Evolutionary conservation across 441 rosid species (phyloP).

Genomic region (Pelargonium myrrhifolium): DNA sequence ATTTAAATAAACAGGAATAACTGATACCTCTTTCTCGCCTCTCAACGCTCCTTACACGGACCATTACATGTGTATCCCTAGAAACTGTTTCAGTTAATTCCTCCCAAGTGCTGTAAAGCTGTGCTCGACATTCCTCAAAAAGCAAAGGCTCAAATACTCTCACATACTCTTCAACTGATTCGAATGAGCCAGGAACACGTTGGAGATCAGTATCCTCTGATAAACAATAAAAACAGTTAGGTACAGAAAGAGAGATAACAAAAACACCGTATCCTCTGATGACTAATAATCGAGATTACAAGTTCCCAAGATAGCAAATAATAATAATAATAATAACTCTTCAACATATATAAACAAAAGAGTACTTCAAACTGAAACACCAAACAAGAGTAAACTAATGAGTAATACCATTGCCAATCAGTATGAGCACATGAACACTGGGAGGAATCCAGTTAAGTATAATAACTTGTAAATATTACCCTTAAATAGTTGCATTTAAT

Average conservation of each 20-base stretch:
- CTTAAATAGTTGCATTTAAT: too few species aligned
- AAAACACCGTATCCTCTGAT: slow-evolving; percentile 58
- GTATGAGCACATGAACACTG: background rate
- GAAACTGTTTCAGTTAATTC: slow-evolving; percentile 62
- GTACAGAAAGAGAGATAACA: background rate
- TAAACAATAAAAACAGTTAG: slow-evolving; percentile 20
- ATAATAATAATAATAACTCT: background rate
- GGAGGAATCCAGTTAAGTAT: background rate
- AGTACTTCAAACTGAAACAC: background rate
- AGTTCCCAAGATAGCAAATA: background rate
- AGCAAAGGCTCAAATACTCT: slow-evolving; percentile 96
- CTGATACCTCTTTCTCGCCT: slow-evolving; percentile 81
- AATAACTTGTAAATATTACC: too few species aligned
- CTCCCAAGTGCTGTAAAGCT: slow-evolving; percentile 92
- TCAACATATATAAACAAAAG: background rate
- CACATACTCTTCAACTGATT: slow-evolving; percentile 80
- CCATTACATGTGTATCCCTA: slow-evolving; percentile 52
- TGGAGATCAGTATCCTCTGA: slow-evolving; percentile 88
- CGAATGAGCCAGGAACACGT: slow-evolving; percentile 85
- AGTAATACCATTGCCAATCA: background rate
- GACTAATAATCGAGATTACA: slow-evolving; percentile 16
- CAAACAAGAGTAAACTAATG: background rate
- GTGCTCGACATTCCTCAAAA: slow-evolving; percentile 98
- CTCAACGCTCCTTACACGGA: slow-evolving; percentile 66
- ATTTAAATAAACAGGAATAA: background rate